phyloP scores from a whole-genome alignment of 2,329 filamentous ascomycete genomes.

The Nectriaceae sp. region DNA sequence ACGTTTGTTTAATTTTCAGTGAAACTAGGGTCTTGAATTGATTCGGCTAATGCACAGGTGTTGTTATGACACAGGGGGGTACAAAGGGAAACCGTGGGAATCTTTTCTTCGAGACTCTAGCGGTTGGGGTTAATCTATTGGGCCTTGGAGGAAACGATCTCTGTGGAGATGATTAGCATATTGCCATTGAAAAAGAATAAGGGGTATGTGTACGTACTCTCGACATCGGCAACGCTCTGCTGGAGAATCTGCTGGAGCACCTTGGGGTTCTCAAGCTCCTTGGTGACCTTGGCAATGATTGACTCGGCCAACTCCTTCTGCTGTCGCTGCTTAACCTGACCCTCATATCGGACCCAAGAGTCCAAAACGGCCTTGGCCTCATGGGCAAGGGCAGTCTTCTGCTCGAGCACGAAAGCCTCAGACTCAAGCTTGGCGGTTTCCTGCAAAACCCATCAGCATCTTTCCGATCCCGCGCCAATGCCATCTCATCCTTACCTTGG shows the following conservation, averaged over 20 bases:
- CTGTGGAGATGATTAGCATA: conserved; percentile 45
- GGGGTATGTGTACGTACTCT: conserved; percentile 64
- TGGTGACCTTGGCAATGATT: conserved; percentile 96
- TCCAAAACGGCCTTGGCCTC: conserved; percentile 97
- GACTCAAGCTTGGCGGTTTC: conserved; percentile 97
- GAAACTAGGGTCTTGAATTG: conserved; percentile 40
- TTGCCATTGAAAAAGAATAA: not conserved
- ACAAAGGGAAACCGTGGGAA: conserved; percentile 53
- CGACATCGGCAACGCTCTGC: conserved; percentile 93
- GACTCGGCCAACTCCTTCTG: conserved; percentile 92
- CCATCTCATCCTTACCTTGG: conserved; percentile 69
- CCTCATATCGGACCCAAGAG: conserved; percentile 98
- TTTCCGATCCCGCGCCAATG: conserved; percentile 7
- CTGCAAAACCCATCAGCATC: conserved; percentile 48
- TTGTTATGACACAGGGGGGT: conserved; percentile 56
- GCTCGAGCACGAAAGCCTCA: conserved; percentile 95
- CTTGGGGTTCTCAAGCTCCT: conserved; percentile 98
- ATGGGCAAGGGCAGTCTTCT: conserved; percentile 85
- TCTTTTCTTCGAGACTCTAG: conserved; percentile 39
- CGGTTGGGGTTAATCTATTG: conserved; percentile 53
- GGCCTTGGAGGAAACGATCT: conserved; percentile 64
- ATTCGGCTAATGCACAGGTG: conserved; percentile 64
- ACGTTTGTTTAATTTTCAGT: conserved; percentile 15
- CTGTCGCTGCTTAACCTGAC: conserved; percentile 98
- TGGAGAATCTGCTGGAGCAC: conserved; percentile 95